Percentiles rank a stretch among this genome's conserved stretches.
Conservation (phyloP, 2,329 filamentous ascomycete genomes). For the Amauroascus niger region DNA sequence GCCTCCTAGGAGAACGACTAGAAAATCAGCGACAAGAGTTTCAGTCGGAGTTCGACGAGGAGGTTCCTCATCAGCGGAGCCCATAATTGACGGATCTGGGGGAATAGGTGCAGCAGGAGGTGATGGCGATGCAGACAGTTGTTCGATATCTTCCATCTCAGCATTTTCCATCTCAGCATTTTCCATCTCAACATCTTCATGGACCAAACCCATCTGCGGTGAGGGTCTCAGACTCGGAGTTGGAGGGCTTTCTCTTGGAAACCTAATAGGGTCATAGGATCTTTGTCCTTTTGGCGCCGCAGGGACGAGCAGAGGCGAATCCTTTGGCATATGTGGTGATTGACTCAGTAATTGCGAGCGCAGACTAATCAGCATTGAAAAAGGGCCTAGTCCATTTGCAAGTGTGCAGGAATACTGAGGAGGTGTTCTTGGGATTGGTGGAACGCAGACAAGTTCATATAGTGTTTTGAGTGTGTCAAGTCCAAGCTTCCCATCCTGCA, state of each 20-base stretch:
- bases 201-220: too few relatives aligned
- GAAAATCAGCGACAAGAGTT: conserved; percentile 1
- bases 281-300: not conserved
- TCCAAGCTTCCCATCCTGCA: not conserved
- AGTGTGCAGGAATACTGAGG: conserved; percentile 8
- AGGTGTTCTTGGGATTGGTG: not conserved
- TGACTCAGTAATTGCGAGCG: conserved; percentile 8
- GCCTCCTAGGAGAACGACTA: not conserved
- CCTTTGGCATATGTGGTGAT: not conserved
- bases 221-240: not conserved
- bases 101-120: not conserved
- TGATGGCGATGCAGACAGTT: not conserved
- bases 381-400: conserved; percentile 14
- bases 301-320: not conserved
- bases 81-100: not conserved
- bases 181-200: too few relatives aligned
- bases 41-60: conserved; percentile 14
- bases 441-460: conserved; percentile 6
- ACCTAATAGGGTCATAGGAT: not conserved
- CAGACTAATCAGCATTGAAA: conserved; percentile 12
- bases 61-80: conserved; percentile 6
- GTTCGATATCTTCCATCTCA: not conserved
- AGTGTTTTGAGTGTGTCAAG: conserved; percentile 5
- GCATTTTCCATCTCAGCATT: not conserved
- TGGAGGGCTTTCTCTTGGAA: not conserved